Evolutionary conservation across 2,329 filamentous ascomycete species (phyloP).

Genomic region (Calonectria multiphialidica): DNA sequence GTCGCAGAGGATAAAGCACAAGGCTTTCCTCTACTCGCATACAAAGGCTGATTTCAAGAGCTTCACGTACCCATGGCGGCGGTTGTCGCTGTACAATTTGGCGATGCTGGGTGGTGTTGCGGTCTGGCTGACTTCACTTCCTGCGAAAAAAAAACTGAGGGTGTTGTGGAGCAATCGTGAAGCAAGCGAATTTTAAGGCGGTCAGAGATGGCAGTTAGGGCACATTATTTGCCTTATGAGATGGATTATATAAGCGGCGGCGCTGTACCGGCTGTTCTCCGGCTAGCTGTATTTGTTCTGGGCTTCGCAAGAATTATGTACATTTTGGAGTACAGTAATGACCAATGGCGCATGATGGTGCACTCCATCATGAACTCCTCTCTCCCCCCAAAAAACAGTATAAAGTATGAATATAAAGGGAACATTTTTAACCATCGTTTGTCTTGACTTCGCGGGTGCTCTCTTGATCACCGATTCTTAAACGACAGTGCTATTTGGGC

Average conservation of each 20-base stretch:
- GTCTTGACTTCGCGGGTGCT: no score
- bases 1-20: constrained; percentile 39
- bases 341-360: no score
- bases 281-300: neutral
- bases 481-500: neutral
- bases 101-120: constrained; percentile 51
- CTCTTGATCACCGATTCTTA: neutral
- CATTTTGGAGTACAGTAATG: no score
- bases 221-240: neutral
- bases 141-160: constrained; percentile 44
- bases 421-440: no score
- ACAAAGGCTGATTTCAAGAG: constrained; percentile 55
- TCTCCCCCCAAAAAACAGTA: no score
- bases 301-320: no score
- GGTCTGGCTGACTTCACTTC: constrained; percentile 36
- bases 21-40: constrained; percentile 61
- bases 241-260: neutral
- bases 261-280: neutral
- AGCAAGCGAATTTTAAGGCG: constrained; percentile 46
- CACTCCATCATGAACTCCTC: no score
- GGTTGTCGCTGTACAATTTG: constrained; percentile 56
- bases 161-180: constrained; percentile 32
- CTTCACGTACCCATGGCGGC: constrained; percentile 74
- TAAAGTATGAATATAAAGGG: no score
- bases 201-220: constrained; percentile 62